Percentiles rank a stretch among this genome's conserved stretches.
phyloP scores from a whole-genome alignment of 1,284 basidiomycete species.

The Boletus subluridellus region DNA sequence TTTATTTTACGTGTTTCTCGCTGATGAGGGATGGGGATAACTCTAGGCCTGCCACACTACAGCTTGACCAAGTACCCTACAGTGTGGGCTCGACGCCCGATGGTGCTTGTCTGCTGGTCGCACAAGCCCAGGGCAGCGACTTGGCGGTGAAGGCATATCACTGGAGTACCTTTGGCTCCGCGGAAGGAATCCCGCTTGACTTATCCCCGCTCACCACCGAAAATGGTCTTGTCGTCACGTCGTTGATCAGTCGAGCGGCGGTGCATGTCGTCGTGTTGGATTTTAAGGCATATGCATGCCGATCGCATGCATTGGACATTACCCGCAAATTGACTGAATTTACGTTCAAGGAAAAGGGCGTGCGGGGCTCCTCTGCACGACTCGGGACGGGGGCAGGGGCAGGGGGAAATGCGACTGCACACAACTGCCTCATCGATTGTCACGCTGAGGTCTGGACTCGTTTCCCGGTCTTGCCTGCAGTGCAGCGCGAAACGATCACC shows the following conservation, averaged over 20 bases:
- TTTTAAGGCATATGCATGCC: constrained; percentile 27
- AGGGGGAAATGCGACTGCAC: constrained; percentile 11
- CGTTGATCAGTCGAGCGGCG: constrained; percentile 40
- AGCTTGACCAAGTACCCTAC: constrained; percentile 17
- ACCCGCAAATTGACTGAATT: constrained; percentile 54
- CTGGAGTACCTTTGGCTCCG: constrained; percentile 26
- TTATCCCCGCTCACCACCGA: constrained; percentile 1
- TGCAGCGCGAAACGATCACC: constrained; percentile 46
- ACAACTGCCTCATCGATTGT: constrained; percentile 56
- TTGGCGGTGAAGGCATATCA: constrained; percentile 23
- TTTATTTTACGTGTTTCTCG: neutral
- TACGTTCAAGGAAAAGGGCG: constrained; percentile 44
- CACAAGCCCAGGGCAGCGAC: constrained; percentile 24
- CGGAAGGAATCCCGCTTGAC: constrained; percentile 18
- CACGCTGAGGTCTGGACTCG: constrained; percentile 61
- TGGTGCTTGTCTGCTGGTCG: constrained; percentile 47
- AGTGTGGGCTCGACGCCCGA: constrained; percentile 45
- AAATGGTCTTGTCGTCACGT: constrained; percentile 36
- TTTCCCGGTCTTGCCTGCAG: constrained; percentile 56
- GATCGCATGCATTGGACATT: constrained; percentile 48
- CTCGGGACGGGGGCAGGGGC: constrained; percentile 14
- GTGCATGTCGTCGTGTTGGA: constrained; percentile 46
- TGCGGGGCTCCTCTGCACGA: constrained; percentile 11
- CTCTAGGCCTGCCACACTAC: constrained; percentile 24
- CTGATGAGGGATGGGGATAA: neutral